A percentile compares a stretch with the other conserved stretches of the same genome.
Evolutionary conservation across 1,284 basidiomycete genomes (phyloP).

Genomic region (Coriolopsis trogii): DNA sequence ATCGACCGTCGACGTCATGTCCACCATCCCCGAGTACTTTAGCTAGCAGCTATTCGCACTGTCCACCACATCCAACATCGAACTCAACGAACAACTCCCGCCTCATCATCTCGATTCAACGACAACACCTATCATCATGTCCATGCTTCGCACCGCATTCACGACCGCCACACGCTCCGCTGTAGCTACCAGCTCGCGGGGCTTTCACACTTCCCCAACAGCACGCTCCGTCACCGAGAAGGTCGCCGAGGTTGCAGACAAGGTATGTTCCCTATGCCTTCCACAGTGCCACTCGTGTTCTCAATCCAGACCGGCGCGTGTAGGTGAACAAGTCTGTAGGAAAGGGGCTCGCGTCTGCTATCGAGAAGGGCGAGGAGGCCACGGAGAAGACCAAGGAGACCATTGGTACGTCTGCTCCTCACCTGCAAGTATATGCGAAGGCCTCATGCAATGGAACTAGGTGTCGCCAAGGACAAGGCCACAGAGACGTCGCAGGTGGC

Average conservation of each 20-base stretch:
- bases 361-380: conserved; percentile 64
- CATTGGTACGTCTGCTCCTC: conserved; percentile 43
- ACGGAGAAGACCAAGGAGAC: conserved; percentile 58
- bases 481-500: conserved; percentile 39
- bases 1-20: background rate
- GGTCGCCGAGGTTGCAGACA: conserved; percentile 60
- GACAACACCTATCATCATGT: conserved; percentile 19
- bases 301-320: background rate
- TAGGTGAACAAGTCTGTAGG: conserved; percentile 69
- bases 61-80: background rate
- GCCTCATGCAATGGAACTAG: conserved; percentile 28
- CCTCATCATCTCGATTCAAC: background rate
- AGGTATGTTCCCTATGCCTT: conserved; percentile 40
- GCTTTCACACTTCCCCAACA: conserved; percentile 51
- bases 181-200: conserved; percentile 31
- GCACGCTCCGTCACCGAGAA: conserved; percentile 61
- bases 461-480: conserved; percentile 38
- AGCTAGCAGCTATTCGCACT: background rate
- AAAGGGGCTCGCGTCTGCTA: conserved; percentile 59
- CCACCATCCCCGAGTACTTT: background rate
- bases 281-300: background rate
- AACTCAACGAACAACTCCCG: background rate
- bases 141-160: conserved; percentile 29
- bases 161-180: conserved; percentile 21
- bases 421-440: background rate